Conservation (phyloP, 225 moss, liverwort and hornwort genomes). For the Pseudoscleropodium purum region DNA sequence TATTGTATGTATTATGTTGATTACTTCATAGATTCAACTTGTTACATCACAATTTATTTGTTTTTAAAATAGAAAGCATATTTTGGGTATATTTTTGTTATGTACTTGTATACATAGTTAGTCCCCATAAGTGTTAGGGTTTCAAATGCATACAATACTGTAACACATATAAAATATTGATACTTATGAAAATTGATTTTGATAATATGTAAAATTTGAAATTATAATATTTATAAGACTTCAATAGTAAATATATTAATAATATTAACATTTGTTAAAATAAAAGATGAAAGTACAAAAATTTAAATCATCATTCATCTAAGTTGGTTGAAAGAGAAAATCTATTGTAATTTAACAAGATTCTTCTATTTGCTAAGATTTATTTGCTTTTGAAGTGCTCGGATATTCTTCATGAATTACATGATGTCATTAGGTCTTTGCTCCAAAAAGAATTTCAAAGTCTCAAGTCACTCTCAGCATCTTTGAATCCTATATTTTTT, state of each 20-base stretch:
- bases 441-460: background rate
- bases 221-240: background rate
- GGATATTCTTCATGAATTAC: background rate
- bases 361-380: background rate
- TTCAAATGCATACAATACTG: accelerated
- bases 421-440: background rate
- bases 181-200: background rate
- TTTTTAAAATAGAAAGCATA: background rate
- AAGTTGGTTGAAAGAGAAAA: background rate
- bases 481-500: background rate
- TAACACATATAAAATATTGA: background rate
- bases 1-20: background rate
- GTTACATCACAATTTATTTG: background rate
- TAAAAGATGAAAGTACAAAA: background rate
- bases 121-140: background rate
- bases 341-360: background rate
- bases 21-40: background rate
- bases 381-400: background rate
- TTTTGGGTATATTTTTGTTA: background rate
- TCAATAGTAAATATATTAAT: background rate
- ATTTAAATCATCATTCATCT: background rate
- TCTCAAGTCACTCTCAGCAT: background rate
- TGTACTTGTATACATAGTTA: background rate
- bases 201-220: background rate
- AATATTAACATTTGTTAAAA: background rate